These are phyloP conservation scores for Diutina catenulata DNA, from an alignment of 1,139 yeast genomes.

Conservation along the genomic window DNA sequence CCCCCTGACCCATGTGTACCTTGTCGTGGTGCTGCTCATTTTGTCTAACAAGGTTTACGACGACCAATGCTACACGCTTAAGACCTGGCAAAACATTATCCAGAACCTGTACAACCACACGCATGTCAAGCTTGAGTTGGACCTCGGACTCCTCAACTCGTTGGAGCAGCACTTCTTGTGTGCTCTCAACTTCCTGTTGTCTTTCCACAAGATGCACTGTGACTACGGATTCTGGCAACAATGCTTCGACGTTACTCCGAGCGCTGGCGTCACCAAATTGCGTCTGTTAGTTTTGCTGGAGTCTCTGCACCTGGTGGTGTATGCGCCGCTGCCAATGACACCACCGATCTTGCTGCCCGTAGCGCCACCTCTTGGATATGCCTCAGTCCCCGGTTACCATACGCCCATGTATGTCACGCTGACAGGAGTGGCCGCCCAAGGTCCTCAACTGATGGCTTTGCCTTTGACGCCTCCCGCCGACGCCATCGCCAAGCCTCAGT, in stretches of 20 bases:
- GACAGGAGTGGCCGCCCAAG: background rate
- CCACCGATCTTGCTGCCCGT: background rate
- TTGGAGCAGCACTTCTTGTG: conserved; percentile 1
- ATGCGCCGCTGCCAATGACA: background rate
- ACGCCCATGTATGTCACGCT: background rate
- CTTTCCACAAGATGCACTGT: background rate
- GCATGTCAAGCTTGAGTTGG: background rate
- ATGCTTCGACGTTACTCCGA: background rate
- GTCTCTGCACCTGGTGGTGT: background rate
- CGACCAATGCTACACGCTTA: conserved; percentile 4
- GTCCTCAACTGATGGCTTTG: background rate
- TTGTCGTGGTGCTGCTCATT: background rate
- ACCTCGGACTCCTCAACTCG: background rate
- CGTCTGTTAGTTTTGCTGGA: background rate
- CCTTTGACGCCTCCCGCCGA: conserved; percentile 3
- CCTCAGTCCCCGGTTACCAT: background rate
- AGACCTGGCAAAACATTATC: conserved; percentile 5
- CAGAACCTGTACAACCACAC: background rate
- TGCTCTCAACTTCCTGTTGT: background rate
- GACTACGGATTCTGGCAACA: conserved; percentile 3
- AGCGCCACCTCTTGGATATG: background rate
- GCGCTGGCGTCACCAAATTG: background rate
- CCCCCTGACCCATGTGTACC: conserved; percentile 2
- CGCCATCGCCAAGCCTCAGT: background rate
- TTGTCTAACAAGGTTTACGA: conserved; percentile 1